phyloP scores from a whole-genome alignment of 2,329 filamentous ascomycete genomes.

The Emericellopsis atlantica region DNA sequence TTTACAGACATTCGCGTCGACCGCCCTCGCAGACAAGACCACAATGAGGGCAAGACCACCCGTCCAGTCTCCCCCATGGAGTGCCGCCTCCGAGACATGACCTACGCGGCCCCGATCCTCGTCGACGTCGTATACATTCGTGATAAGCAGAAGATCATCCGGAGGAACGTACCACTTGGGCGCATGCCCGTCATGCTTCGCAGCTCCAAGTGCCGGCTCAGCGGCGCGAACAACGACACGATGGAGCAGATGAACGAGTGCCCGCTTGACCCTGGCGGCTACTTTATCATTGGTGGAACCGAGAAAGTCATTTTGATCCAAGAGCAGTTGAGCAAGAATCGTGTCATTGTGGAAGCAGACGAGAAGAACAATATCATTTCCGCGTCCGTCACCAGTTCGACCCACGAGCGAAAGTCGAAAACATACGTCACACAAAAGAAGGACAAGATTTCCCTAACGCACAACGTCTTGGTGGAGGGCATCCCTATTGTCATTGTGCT shows the following conservation, averaged over 20 bases:
- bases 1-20: slow-evolving; percentile 86
- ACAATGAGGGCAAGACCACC: slow-evolving; percentile 56
- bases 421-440: slow-evolving; percentile 94
- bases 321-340: slow-evolving; percentile 97
- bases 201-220: slow-evolving; percentile 83
- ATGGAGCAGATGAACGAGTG: slow-evolving; percentile 95
- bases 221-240: slow-evolving; percentile 69
- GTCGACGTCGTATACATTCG: slow-evolving; percentile 87
- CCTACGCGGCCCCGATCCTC: slow-evolving; percentile 89
- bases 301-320: slow-evolving; percentile 98
- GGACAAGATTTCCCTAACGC: slow-evolving; percentile 75
- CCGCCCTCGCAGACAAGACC: slow-evolving; percentile 66
- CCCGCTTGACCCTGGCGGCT: slow-evolving; percentile 88
- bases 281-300: slow-evolving; percentile 94
- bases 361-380: slow-evolving; percentile 87
- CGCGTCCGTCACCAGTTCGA: slow-evolving; percentile 94
- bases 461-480: slow-evolving; percentile 87
- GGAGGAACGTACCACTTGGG: slow-evolving; percentile 69
- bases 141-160: slow-evolving; percentile 62
- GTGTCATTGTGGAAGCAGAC: slow-evolving; percentile 91
- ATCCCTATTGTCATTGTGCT: slow-evolving; percentile 91
- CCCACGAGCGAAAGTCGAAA: slow-evolving; percentile 95
- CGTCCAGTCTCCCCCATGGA: slow-evolving; percentile 86
- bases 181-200: slow-evolving; percentile 94
- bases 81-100: slow-evolving; percentile 90